These are phyloP conservation scores for Harringtonia aguacate DNA, from an alignment of 2,329 filamentous ascomycete species.

Conservation along the genomic window DNA sequence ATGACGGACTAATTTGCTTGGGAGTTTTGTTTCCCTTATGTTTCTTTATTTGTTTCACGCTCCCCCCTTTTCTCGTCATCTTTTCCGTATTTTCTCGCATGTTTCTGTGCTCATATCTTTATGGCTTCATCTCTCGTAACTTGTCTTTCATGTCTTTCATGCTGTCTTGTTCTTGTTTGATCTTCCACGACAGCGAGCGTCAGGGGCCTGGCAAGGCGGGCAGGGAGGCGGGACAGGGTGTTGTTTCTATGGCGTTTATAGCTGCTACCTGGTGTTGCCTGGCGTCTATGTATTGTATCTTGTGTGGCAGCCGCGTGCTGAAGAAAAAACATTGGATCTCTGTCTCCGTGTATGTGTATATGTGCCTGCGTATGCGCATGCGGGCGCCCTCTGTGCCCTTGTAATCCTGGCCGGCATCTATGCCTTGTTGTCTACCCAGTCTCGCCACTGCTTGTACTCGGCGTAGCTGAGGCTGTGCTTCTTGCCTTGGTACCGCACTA, in stretches of 20 bases:
- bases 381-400: no score
- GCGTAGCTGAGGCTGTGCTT: constrained; percentile 60
- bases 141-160: no score
- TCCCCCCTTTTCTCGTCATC: not conserved
- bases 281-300: not conserved
- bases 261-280: not conserved
- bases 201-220: not conserved
- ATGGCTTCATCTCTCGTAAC: no score
- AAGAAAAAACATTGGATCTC: no score
- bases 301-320: no score
- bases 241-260: not conserved
- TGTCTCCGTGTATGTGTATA: not conserved
- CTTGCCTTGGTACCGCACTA: constrained; percentile 79
- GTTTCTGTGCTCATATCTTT: no score
- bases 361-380: no score
- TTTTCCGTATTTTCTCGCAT: not conserved
- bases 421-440: constrained; percentile 46
- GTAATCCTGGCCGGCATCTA: no score
- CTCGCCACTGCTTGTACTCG: constrained; percentile 71
- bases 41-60: not conserved
- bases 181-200: not conserved
- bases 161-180: not conserved
- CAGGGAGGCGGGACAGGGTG: not conserved
- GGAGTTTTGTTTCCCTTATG: no score
- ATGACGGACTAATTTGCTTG: no score